These are phyloP conservation scores for Luffa acutangula DNA, from an alignment of 306 rosid species.

Conservation along the genomic window DNA sequence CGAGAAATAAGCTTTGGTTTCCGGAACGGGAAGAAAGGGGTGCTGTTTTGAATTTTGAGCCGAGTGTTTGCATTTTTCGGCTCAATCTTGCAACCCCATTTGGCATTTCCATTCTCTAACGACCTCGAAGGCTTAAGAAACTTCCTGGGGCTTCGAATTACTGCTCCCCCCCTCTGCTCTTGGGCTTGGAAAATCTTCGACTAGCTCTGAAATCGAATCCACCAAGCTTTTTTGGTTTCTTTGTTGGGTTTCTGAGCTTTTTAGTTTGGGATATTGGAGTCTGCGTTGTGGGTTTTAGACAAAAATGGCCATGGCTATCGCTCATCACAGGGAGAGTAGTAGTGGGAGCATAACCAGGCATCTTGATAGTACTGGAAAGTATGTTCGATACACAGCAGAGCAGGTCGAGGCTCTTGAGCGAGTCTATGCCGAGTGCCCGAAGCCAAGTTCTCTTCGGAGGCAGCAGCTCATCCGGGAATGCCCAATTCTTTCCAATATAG, in stretches of 20 bases:
- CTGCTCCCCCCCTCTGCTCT: background rate
- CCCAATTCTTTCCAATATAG: conserved; percentile 82
- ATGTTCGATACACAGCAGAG: conserved; percentile 85
- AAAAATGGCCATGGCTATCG: conserved; percentile 80
- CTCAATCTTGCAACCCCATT: conserved; percentile 1
- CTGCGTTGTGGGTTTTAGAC: background rate
- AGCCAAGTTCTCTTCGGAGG: conserved; percentile 87
- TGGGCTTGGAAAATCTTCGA: background rate
- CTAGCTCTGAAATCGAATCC: background rate
- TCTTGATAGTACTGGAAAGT: conserved; percentile 71
- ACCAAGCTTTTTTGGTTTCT: background rate
- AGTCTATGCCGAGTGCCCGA: conserved; percentile 88
- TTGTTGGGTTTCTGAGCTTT: background rate
- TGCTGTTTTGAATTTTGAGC: background rate
- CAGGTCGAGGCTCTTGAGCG: conserved; percentile 94
- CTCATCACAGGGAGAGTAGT: conserved; percentile 79
- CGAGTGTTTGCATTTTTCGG: background rate
- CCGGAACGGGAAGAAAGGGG: background rate
- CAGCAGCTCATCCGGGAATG: conserved; percentile 91
- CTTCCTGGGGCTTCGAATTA: background rate
- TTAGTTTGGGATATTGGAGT: background rate
- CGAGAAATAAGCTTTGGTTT: background rate
- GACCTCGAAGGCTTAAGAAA: background rate
- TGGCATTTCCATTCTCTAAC: background rate
- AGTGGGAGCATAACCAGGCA: conserved; percentile 76